Conservation (phyloP, 2,329 filamentous ascomycete species). For the Paecilomyces dactylethromorphus region DNA sequence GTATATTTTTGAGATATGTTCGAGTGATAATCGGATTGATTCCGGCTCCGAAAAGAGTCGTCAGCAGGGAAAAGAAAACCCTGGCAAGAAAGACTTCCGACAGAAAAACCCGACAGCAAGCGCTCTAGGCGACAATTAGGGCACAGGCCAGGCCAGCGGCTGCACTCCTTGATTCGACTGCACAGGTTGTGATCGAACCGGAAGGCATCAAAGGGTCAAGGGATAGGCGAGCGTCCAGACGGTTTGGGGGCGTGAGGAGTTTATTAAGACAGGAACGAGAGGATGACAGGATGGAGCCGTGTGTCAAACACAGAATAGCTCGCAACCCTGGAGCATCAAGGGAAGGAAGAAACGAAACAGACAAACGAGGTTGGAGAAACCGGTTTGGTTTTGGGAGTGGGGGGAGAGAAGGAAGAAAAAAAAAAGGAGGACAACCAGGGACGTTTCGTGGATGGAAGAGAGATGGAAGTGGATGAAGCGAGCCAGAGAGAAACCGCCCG, state of each 20-base stretch:
- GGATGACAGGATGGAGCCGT: conserved; percentile 32
- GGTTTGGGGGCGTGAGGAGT: conserved; percentile 11
- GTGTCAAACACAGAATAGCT: conserved; percentile 40
- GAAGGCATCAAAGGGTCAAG: conserved; percentile 17
- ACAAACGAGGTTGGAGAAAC: conserved; percentile 11
- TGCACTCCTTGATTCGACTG: conserved; percentile 30
- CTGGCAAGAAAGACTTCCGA: conserved; percentile 14
- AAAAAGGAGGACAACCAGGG: conserved; percentile 3
- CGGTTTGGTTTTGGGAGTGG: conserved; percentile 12
- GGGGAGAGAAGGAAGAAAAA: conserved; percentile 12
- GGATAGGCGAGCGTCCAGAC: conserved; percentile 7
- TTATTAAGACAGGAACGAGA: conserved; percentile 25
- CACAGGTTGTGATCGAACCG: conserved; percentile 15
- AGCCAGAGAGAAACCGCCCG: background rate
- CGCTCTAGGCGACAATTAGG: conserved; percentile 25
- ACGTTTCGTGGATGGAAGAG: conserved; percentile 3
- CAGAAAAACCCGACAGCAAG: conserved; percentile 20
- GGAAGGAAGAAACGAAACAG: conserved; percentile 14
- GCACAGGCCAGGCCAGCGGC: conserved; percentile 42
- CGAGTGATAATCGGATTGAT: conserved; percentile 7
- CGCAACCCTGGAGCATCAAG: conserved; percentile 20
- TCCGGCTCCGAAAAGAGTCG: background rate
- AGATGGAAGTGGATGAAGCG: conserved; percentile 6
- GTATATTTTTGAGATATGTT: conserved; percentile 11
- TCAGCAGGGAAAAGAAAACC: conserved; percentile 7